Evolutionary conservation across 1,139 yeast genomes (phyloP).

Genomic region (Kodamaea derodonti): DNA sequence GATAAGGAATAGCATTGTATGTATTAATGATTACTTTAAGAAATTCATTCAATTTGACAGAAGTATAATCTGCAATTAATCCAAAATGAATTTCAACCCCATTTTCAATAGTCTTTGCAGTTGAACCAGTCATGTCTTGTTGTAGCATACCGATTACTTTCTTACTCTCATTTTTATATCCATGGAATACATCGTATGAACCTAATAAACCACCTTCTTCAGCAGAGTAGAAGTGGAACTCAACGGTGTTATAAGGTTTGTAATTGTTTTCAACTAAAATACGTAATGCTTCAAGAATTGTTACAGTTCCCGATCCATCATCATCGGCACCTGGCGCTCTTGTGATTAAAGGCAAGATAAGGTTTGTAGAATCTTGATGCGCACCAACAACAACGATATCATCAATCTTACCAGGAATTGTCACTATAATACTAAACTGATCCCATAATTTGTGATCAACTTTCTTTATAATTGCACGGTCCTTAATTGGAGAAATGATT

Average conservation of each 20-base stretch:
- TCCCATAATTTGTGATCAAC: constrained; percentile 41
- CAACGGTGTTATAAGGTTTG: constrained; percentile 68
- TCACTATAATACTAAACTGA: constrained; percentile 39
- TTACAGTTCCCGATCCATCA: constrained; percentile 85
- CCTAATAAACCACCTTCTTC: constrained; percentile 94
- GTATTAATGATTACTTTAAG: constrained; percentile 55
- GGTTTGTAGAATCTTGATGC: constrained; percentile 83
- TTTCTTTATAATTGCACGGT: constrained; percentile 23
- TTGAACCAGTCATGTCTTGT: constrained; percentile 94
- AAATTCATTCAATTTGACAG: constrained; percentile 55
- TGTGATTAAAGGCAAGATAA: constrained; percentile 63
- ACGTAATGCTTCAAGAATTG: constrained; percentile 72
- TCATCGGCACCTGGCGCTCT: constrained; percentile 97
- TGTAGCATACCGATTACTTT: constrained; percentile 81
- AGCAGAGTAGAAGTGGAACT: constrained; percentile 92
- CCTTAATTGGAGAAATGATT: constrained; percentile 38
- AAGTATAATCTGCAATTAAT: constrained; percentile 71
- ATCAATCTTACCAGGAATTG: constrained; percentile 35
- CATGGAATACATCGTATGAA: constrained; percentile 69
- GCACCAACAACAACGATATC: constrained; percentile 73
- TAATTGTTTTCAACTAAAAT: constrained; percentile 42
- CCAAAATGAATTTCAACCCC: constrained; percentile 76
- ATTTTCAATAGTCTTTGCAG: constrained; percentile 49
- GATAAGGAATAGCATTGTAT: constrained; percentile 66
- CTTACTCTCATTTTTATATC: constrained; percentile 43